Conservation (phyloP, 495 filamentous ascomycete genomes). For the Neurospora tetraspora region DNA sequence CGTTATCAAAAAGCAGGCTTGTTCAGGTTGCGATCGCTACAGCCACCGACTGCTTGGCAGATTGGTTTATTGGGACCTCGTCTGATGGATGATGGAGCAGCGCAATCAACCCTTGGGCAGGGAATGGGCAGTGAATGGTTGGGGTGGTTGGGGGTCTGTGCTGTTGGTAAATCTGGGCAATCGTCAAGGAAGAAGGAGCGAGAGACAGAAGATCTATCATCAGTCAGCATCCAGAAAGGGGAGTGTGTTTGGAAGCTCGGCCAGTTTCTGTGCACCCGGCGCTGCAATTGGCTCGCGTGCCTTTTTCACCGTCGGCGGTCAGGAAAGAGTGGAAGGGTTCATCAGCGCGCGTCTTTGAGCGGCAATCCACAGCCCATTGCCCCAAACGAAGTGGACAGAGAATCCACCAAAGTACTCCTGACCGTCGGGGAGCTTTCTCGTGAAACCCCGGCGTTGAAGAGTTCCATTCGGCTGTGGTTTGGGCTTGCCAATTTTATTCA, state of each 20-base stretch:
- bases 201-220: neutral
- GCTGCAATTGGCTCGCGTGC: neutral
- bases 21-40: neutral
- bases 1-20: neutral
- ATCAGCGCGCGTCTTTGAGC: neutral
- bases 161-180: neutral
- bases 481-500: neutral
- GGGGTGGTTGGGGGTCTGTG: neutral
- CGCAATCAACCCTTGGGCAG: neutral
- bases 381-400: neutral
- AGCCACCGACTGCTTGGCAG: neutral
- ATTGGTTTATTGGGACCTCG: neutral
- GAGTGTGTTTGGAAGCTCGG: neutral
- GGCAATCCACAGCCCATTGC: neutral
- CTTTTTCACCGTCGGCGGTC: neutral
- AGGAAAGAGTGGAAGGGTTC: neutral
- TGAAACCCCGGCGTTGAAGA: neutral
- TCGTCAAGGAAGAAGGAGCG: neutral
- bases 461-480: neutral
- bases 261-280: neutral
- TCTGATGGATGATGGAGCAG: neutral
- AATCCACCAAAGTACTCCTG: neutral
- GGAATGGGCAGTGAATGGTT: neutral
- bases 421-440: neutral
- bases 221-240: too few relatives aligned